Percentiles rank a stretch among this genome's conserved stretches.
Conservation (phyloP, 1,139 yeast genomes). For the Yamadazyma pseudoaaseri region DNA sequence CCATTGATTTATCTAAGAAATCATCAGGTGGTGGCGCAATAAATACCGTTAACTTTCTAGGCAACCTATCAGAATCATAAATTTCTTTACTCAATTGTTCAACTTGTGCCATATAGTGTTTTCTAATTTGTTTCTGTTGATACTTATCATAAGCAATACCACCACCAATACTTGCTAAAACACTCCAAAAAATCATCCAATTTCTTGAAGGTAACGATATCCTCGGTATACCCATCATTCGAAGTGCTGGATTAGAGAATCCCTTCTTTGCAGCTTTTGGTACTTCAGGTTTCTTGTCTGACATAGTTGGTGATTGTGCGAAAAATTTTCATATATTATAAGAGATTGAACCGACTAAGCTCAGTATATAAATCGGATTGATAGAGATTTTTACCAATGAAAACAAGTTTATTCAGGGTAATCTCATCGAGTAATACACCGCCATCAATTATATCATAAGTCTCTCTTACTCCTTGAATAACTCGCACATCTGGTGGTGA, state of each 20-base stretch:
- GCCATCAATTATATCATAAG: constrained; percentile 73
- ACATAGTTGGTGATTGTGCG: constrained; percentile 2
- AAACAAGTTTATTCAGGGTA: constrained; percentile 57
- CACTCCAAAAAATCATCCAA: constrained; percentile 89
- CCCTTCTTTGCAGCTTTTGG: constrained; percentile 38
- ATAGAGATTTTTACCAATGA: constrained; percentile 72
- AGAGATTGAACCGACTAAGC: no score
- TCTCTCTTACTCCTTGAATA: constrained; percentile 91
- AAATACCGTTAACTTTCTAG: constrained; percentile 78
- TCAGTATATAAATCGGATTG: constrained; percentile 28
- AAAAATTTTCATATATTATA: constrained; percentile 6
- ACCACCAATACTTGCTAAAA: constrained; percentile 64
- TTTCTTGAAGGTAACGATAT: constrained; percentile 83
- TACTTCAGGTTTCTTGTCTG: constrained; percentile 4
- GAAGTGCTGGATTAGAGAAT: constrained; percentile 81
- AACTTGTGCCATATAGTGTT: constrained; percentile 65
- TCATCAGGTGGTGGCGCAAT: constrained; percentile 97
- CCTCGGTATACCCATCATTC: constrained; percentile 82
- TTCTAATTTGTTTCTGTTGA: constrained; percentile 65
- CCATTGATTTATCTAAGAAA: constrained; percentile 72
- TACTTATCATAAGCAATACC: constrained; percentile 76
- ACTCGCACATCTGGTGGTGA: constrained; percentile 47
- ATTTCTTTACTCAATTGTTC: constrained; percentile 41
- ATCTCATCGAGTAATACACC: constrained; percentile 38
- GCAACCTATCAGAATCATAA: constrained; percentile 43